Conservation (phyloP, 495 filamentous ascomycete species). For the Mycothermus thermophilus region DNA sequence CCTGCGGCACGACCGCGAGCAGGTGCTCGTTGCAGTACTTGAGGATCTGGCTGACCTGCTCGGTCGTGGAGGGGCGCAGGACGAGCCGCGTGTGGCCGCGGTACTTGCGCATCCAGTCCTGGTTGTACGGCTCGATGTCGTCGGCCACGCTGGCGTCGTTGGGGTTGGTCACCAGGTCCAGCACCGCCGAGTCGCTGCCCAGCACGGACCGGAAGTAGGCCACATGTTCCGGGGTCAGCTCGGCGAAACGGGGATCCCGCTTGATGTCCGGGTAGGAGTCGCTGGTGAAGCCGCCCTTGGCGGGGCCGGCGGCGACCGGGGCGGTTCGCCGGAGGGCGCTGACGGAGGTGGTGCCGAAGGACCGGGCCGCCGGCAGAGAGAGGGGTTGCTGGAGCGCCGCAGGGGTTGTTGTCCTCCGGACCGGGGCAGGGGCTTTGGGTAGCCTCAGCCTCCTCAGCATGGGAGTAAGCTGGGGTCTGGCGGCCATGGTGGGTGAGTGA, state of each 20-base stretch:
- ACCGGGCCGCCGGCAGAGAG: slow-evolving; percentile 13
- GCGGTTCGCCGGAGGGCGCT: slow-evolving; percentile 16
- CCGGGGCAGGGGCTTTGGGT: slow-evolving; percentile 3
- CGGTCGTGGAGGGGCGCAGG: slow-evolving; percentile 65
- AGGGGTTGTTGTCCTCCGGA: slow-evolving; percentile 6
- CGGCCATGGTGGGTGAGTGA: slow-evolving; percentile 11
- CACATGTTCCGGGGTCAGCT: slow-evolving; percentile 64
- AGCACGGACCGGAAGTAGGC: slow-evolving; percentile 62
- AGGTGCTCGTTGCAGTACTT: slow-evolving; percentile 85
- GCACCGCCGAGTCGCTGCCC: slow-evolving; percentile 60
- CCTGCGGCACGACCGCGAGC: slow-evolving; percentile 93
- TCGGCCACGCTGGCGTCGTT: slow-evolving; percentile 49
- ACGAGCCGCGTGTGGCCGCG: slow-evolving; percentile 78
- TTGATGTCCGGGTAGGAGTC: slow-evolving; percentile 75
- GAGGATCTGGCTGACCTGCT: slow-evolving; percentile 77
- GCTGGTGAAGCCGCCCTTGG: slow-evolving; percentile 56
- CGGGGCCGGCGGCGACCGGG: slow-evolving; percentile 5
- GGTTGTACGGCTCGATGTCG: slow-evolving; percentile 87
- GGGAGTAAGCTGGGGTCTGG: slow-evolving; percentile 13
- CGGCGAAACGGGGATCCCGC: slow-evolving; percentile 57
- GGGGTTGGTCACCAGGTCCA: slow-evolving; percentile 65
- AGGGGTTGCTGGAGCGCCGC: slow-evolving; percentile 7
- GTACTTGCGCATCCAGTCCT: slow-evolving; percentile 99
- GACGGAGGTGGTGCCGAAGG: slow-evolving; percentile 23
- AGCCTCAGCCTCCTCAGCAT: slow-evolving; percentile 12